A percentile compares a stretch with the other conserved stretches of the same genome.
Conservation (phyloP, 192 early-diverging fungal species). For the Neocallimastix lanati region DNA sequence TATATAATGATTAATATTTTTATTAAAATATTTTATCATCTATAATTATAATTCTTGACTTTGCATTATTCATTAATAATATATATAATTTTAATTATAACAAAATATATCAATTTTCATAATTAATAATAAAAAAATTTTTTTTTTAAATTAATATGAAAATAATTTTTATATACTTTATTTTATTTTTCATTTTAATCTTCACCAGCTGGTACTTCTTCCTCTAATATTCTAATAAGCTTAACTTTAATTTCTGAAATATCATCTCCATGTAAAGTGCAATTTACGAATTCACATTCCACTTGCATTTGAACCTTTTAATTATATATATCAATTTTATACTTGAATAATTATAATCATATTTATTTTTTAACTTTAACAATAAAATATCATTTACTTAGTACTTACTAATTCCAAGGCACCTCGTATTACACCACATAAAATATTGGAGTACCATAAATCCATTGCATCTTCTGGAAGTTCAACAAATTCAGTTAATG, state of each 20-base stretch:
- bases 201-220: conserved; percentile 85
- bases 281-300: conserved; percentile 64
- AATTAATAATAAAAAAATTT: too few relatives aligned
- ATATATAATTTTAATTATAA: too few relatives aligned
- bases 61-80: too few relatives aligned
- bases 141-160: too few relatives aligned
- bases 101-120: too few relatives aligned
- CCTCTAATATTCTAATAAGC: conserved; percentile 72
- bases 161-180: too few relatives aligned
- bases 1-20: too few relatives aligned
- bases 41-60: too few relatives aligned
- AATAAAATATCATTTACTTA: neutral
- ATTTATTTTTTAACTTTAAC: too few relatives aligned
- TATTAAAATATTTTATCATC: too few relatives aligned
- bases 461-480: conserved; percentile 62
- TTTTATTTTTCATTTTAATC: too few relatives aligned
- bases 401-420: conserved; percentile 77
- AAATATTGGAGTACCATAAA: conserved; percentile 91
- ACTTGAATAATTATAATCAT: too few relatives aligned
- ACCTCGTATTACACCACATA: conserved; percentile 85
- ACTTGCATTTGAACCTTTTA: conserved; percentile 66
- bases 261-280: conserved; percentile 73
- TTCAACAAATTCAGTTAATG: conserved; percentile 93
- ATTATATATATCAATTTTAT: neutral
- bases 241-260: conserved; percentile 80